phyloP scores from a whole-genome alignment of 148 eudicot genomes.

The Rhododendron molle region DNA sequence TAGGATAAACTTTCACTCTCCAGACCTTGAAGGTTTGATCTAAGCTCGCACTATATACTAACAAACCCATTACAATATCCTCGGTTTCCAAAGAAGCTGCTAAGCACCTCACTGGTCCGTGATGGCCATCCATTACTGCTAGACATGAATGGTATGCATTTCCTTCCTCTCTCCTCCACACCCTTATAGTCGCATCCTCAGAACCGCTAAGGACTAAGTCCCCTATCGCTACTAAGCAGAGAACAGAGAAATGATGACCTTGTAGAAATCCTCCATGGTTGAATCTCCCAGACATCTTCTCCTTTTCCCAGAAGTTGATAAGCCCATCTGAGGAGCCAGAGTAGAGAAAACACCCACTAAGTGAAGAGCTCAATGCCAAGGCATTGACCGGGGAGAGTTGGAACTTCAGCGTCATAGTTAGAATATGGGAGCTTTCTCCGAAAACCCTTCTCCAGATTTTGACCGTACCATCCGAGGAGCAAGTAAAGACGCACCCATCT shows the following conservation, averaged over 20 bases:
- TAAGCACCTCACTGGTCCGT: conserved; percentile 60
- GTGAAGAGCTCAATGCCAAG: conserved; percentile 39
- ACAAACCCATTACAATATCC: conserved; percentile 30
- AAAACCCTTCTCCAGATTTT: conserved; percentile 66
- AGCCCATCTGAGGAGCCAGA: conserved; percentile 66
- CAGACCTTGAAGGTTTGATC: conserved; percentile 65
- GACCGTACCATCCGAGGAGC: conserved; percentile 61
- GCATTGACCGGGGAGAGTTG: conserved; percentile 56
- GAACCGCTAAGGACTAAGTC: conserved; percentile 60
- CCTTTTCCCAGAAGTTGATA: conserved; percentile 58
- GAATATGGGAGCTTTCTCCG: conserved; percentile 51
- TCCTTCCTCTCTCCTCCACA: conserved; percentile 61
- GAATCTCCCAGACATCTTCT: conserved; percentile 45
- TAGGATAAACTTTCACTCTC: conserved; percentile 47
- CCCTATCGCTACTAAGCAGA: conserved; percentile 43
- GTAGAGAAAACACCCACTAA: conserved; percentile 35
- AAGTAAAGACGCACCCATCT: conserved; percentile 56
- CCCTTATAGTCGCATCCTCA: conserved; percentile 60
- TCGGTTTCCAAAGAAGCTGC: conserved; percentile 40
- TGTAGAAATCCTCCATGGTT: conserved; percentile 62
- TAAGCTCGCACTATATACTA: conserved; percentile 54
- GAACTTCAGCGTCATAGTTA: conserved; percentile 52
- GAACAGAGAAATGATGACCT: conserved; percentile 55
- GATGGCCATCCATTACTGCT: conserved; percentile 57
- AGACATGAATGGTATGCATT: conserved; percentile 45